These are phyloP conservation scores for Xylariaceae sp. DNA, from an alignment of 2,329 filamentous ascomycete species.

Conservation along the genomic window DNA sequence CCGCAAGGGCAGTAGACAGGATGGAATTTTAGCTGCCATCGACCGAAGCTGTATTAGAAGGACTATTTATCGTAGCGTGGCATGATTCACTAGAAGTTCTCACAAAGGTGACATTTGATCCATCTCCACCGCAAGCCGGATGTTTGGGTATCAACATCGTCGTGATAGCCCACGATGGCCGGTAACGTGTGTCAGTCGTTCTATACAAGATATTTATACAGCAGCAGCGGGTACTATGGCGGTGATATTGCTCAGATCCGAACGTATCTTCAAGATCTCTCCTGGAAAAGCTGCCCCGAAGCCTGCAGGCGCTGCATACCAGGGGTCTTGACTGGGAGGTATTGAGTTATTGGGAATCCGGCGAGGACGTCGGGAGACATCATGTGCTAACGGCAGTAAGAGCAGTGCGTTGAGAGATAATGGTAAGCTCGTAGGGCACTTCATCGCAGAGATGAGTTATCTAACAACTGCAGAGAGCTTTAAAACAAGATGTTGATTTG, in stretches of 20 bases:
- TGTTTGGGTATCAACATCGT: conserved; percentile 26
- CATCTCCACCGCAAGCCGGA: conserved; percentile 1
- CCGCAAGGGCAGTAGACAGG: conserved; percentile 7
- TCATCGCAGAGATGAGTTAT: too few relatives aligned
- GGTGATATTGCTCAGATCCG: conserved; percentile 25
- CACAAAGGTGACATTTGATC: conserved; percentile 4
- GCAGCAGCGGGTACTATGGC: conserved; percentile 5
- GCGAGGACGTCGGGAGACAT: background rate
- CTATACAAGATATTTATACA: conserved; percentile 37
- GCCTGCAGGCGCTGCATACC: conserved; percentile 29
- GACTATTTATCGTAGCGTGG: conserved; percentile 36
- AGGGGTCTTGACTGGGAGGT: conserved; percentile 30
- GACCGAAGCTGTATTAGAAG: conserved; percentile 33
- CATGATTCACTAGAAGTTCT: too few relatives aligned
- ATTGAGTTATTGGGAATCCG: conserved; percentile 5
- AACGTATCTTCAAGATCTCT: conserved; percentile 28
- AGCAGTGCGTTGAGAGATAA: too few relatives aligned
- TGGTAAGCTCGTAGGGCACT: too few relatives aligned
- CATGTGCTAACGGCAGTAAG: too few relatives aligned
- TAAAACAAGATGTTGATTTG: too few relatives aligned
- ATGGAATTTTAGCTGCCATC: conserved; percentile 36
- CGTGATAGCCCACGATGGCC: conserved; percentile 37
- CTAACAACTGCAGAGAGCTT: too few relatives aligned
- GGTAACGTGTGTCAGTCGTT: conserved; percentile 33
- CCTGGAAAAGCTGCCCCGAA: conserved; percentile 28